phyloP scores from a whole-genome alignment of 2,329 filamentous ascomycete genomes.

The Neofusicoccum kwambonambiense region DNA sequence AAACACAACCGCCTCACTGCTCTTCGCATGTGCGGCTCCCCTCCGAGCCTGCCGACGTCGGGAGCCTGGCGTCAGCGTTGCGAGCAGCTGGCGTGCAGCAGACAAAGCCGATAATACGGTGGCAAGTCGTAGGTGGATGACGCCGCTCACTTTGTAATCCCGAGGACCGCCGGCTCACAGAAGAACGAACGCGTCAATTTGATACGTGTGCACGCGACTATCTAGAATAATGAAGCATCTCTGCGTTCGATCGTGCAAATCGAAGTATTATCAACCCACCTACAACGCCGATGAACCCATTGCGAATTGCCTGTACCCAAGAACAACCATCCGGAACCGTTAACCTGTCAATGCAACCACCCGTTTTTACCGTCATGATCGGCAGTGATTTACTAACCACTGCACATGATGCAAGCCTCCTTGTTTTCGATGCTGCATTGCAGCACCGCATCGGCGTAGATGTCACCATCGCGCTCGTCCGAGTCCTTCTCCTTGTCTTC shows the following conservation, averaged over 20 bases:
- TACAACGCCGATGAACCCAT: conserved; percentile 2
- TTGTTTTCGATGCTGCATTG: conserved; percentile 97
- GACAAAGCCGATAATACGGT: too few relatives aligned
- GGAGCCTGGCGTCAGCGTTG: too few relatives aligned
- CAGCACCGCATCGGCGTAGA: conserved; percentile 90
- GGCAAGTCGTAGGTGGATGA: too few relatives aligned
- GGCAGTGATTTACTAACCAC: not conserved
- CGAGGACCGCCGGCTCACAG: not conserved
- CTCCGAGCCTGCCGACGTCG: too few relatives aligned
- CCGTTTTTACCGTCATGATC: not conserved
- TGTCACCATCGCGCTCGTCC: conserved; percentile 79
- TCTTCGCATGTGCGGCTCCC: too few relatives aligned
- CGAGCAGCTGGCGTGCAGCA: too few relatives aligned
- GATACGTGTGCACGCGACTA: not conserved
- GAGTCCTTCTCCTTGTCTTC: conserved; percentile 73
- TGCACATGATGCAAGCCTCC: conserved; percentile 92
- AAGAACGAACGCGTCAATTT: not conserved
- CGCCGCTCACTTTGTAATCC: not conserved
- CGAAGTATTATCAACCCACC: not conserved
- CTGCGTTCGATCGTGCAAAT: not conserved
- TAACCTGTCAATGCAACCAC: not conserved
- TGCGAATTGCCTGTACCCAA: not conserved
- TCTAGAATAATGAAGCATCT: not conserved
- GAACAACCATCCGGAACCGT: not conserved
- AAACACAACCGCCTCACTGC: too few relatives aligned